A percentile compares a stretch with the other conserved stretches of the same genome.
Conservation (phyloP, 306 rosid genomes). For the Quercus parvula region DNA sequence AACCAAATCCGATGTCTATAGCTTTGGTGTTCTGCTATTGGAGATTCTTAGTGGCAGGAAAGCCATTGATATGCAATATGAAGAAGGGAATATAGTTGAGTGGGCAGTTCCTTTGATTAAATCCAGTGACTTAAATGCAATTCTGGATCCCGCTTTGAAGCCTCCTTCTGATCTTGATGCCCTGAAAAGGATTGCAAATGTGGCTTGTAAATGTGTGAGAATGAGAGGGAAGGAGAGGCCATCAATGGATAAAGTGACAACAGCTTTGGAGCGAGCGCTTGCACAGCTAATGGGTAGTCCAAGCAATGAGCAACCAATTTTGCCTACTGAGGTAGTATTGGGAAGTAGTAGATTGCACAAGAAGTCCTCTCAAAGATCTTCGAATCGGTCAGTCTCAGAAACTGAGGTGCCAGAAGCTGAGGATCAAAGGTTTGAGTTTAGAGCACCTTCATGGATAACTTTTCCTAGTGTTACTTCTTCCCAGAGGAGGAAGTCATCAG, state of each 20-base stretch:
- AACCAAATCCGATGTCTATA: conserved; percentile 91
- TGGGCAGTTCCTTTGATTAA: conserved; percentile 93
- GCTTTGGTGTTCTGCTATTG: conserved; percentile 84
- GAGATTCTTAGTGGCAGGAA: conserved; percentile 91
- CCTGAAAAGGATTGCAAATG: conserved; percentile 85
- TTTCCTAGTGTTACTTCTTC: conserved; percentile 97
- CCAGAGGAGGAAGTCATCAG: conserved; percentile 90
- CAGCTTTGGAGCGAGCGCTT: conserved; percentile 81
- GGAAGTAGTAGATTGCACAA: conserved; percentile 92
- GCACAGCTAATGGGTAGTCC: conserved; percentile 93
- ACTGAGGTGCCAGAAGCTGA: conserved; percentile 70
- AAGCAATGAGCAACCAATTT: conserved; percentile 84
- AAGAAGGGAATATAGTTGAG: conserved; percentile 86
- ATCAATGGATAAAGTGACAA: conserved; percentile 94
- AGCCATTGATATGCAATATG: conserved; percentile 93
- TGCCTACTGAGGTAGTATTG: conserved; percentile 89
- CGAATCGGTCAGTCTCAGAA: conserved; percentile 71
- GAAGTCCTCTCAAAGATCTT: conserved; percentile 83
- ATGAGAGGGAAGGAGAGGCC: conserved; percentile 99
- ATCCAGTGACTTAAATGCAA: conserved; percentile 52
- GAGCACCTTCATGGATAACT: conserved; percentile 97
- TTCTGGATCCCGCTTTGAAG: conserved; percentile 69
- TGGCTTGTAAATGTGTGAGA: conserved; percentile 87
- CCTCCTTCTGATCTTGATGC: conserved; percentile 75
- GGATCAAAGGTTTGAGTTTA: conserved; percentile 78